phyloP scores from a whole-genome alignment of 495 filamentous ascomycete genomes.

The Xylaria flabelliformis region DNA sequence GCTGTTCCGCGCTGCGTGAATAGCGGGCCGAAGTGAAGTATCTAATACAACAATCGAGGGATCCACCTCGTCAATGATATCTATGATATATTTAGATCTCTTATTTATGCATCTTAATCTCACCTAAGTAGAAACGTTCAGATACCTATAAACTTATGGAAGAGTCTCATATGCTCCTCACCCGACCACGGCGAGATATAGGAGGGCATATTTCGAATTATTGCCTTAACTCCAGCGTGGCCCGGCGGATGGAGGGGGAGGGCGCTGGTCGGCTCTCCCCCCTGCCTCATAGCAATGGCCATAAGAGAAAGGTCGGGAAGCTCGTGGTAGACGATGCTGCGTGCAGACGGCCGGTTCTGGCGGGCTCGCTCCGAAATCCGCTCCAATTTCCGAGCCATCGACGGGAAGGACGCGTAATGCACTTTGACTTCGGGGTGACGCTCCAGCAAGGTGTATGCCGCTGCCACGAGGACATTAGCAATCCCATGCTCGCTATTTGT shows the following conservation, averaged over 20 bases:
- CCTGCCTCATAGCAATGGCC: background rate
- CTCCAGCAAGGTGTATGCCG: constrained; percentile 21
- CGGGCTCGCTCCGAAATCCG: constrained; percentile 18
- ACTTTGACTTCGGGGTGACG: constrained; percentile 27
- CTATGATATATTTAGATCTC: constrained; percentile 23
- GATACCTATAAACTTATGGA: constrained; percentile 35
- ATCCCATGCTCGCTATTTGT: constrained; percentile 27
- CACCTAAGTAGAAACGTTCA: background rate
- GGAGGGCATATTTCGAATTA: constrained; percentile 15
- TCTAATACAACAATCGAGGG: constrained; percentile 52
- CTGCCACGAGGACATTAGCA: constrained; percentile 24
- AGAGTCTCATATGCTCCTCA: constrained; percentile 49
- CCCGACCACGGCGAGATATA: constrained; percentile 44
- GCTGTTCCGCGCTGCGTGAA: constrained; percentile 46
- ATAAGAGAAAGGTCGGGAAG: background rate
- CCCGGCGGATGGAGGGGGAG: constrained; percentile 26
- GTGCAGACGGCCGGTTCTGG: constrained; percentile 8
- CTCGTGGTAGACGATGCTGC: constrained; percentile 12
- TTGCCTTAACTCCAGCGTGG: background rate
- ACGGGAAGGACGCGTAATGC: constrained; percentile 27
- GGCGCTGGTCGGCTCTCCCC: background rate
- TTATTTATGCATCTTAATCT: background rate
- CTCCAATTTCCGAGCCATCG: constrained; percentile 9
- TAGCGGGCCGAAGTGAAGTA: constrained; percentile 49
- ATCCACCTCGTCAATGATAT: constrained; percentile 44